Evolutionary conservation across 495 filamentous ascomycete species (phyloP).

Genomic region (Talaromyces adpressus): DNA sequence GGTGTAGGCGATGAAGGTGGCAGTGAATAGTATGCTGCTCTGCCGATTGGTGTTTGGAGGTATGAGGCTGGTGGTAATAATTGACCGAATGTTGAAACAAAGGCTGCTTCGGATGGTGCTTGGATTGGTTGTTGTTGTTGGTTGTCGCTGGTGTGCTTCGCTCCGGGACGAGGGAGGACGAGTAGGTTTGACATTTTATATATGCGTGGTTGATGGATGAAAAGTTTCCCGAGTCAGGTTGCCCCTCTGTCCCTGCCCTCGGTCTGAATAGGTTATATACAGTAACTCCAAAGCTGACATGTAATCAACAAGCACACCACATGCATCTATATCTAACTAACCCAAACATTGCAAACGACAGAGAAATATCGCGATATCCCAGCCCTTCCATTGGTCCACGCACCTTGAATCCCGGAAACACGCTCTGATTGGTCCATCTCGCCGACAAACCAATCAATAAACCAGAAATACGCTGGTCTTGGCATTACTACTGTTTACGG

Average conservation of each 20-base stretch:
- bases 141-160: conserved; percentile 5
- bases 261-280: background rate
- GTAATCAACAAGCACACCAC: background rate
- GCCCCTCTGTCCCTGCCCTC: background rate
- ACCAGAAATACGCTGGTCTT: background rate
- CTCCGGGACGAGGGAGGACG: conserved; percentile 27
- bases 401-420: background rate
- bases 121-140: conserved; percentile 15
- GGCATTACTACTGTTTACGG: background rate
- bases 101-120: conserved; percentile 29
- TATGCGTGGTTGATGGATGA: background rate
- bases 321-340: too few species aligned
- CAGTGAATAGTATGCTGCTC: conserved; percentile 29
- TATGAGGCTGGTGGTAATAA: conserved; percentile 29
- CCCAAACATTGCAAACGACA: background rate
- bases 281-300: background rate
- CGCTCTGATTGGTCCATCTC: background rate
- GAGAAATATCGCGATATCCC: background rate
- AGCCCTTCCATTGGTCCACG: background rate
- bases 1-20: conserved; percentile 4
- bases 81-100: conserved; percentile 26
- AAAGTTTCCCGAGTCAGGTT: background rate
- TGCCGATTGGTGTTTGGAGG: conserved; percentile 22
- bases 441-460: background rate
- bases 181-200: conserved; percentile 16